Conservation (phyloP, 495 filamentous ascomycete species). For the Penicillium cinerascens region DNA sequence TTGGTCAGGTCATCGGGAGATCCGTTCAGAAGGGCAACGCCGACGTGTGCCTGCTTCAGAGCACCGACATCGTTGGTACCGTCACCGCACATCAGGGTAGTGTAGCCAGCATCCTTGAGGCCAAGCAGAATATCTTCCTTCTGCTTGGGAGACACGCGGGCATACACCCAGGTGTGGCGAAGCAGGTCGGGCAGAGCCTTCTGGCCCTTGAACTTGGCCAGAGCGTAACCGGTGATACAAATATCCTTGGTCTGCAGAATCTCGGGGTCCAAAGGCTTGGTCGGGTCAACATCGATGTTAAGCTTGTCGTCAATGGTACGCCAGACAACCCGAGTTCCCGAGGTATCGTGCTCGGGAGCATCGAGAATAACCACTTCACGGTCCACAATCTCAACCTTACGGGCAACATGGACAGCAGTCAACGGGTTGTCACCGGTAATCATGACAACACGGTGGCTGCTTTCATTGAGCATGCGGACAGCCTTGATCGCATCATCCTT, state of each 20-base stretch:
- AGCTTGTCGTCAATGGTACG: constrained; percentile 89
- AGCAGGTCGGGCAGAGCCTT: constrained; percentile 68
- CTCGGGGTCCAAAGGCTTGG: constrained; percentile 71
- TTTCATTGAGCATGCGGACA: constrained; percentile 97
- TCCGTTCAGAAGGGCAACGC: constrained; percentile 93
- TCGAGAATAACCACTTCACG: constrained; percentile 93
- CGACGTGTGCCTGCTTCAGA: constrained; percentile 96
- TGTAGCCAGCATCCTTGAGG: constrained; percentile 94
- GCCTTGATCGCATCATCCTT: constrained; percentile 95
- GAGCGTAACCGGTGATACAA: constrained; percentile 92
- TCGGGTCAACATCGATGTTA: constrained; percentile 83
- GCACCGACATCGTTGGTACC: constrained; percentile 98
- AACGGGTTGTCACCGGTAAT: constrained; percentile 98
- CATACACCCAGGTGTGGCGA: constrained; percentile 94
- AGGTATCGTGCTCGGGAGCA: constrained; percentile 84
- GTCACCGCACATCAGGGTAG: constrained; percentile 97
- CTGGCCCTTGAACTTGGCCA: constrained; percentile 84
- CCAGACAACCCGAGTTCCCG: constrained; percentile 84
- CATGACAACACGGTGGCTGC: constrained; percentile 97
- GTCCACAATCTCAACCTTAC: constrained; percentile 96
- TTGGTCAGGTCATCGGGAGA: constrained; percentile 84
- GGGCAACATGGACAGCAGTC: constrained; percentile 92
- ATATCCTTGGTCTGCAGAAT: constrained; percentile 88
- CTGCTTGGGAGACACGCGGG: constrained; percentile 95
- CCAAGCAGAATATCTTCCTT: constrained; percentile 98